phyloP scores from a whole-genome alignment of 352 stramenopile genomes.

The Phytophthora uliginosa region DNA sequence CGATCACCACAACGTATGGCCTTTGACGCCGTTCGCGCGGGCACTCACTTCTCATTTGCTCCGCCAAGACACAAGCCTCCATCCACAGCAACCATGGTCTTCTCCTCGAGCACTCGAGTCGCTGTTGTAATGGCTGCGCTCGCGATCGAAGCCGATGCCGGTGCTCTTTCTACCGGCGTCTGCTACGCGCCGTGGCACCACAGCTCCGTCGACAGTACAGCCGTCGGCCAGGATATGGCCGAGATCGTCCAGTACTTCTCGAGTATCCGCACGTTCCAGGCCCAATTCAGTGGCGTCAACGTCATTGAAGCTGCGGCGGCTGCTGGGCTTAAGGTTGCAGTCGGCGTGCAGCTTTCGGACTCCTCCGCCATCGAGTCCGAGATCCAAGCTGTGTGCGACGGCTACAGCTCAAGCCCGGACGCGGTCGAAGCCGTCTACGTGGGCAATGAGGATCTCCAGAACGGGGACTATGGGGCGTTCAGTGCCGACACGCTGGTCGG shows the following conservation, averaged over 20 bases:
- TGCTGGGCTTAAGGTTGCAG: slow-evolving; percentile 64
- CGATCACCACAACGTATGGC: background rate
- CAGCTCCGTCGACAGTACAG: slow-evolving; percentile 37
- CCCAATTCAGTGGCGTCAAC: slow-evolving; percentile 69
- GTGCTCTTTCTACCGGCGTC: slow-evolving; percentile 43
- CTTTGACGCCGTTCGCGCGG: too few relatives aligned
- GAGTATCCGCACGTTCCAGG: slow-evolving; percentile 78
- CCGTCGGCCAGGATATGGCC: slow-evolving; percentile 49
- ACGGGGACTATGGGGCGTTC: slow-evolving; percentile 53
- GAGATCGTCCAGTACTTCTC: slow-evolving; percentile 63
- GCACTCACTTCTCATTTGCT: slow-evolving; percentile 32
- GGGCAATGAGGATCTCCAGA: slow-evolving; percentile 78
- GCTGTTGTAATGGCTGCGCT: slow-evolving; percentile 16
- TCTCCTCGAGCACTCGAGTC: slow-evolving; percentile 18
- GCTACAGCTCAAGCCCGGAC: slow-evolving; percentile 47
- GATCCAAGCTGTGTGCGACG: slow-evolving; percentile 66
- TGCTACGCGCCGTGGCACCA: slow-evolving; percentile 85
- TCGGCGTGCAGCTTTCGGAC: slow-evolving; percentile 73
- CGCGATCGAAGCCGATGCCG: slow-evolving; percentile 17
- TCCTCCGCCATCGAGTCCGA: slow-evolving; percentile 45
- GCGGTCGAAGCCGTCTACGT: slow-evolving; percentile 73
- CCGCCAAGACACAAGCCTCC: slow-evolving; percentile 9
- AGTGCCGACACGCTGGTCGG: slow-evolving; percentile 43
- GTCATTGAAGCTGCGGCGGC: slow-evolving; percentile 49
- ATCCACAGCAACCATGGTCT: slow-evolving; percentile 27